Base-by-base conservation (phyloP, 768 basidiomycete species). In the Podaxis sp. region DNA sequence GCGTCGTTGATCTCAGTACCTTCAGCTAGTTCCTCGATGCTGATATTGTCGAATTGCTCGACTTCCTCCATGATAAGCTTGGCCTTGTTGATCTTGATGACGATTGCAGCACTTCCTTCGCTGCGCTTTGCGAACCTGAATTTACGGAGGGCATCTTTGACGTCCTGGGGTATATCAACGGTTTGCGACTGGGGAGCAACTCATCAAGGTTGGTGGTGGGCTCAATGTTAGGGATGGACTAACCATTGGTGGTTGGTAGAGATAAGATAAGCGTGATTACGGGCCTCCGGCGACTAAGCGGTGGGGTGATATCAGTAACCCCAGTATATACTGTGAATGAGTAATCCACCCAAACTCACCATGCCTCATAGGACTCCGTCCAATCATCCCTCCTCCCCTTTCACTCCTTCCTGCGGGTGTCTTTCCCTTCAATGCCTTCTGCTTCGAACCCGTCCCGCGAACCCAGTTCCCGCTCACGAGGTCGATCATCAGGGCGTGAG, bases 71-170 rank as follows among this genome's bases (percentile, higher is more conserved):
- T 90, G 66, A 86, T 70, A 63, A 96, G 82, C 68, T 87, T 80
- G 44, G 80, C 74, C 80, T 92, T 95, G 82, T 95, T 89, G 76
- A 96, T 93, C 85, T 95, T 96, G 75, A 96, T 87, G 68, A 94
- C 78, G 59, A 96, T 79, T 15, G 93, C 94, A 26, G 92, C 88
- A 68, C 82, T 88, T 42, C 87, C 90, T 49, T 82, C 83, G 69
- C 82, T 86, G 24, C 89, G 84, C 61, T 93, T 90, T 13, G 92
- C 81, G 64, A 84, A 82, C 17, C 83, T 78, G 77, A 96, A 96
- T 71, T 94, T 95, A 74, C 89, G 86, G 46, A 96, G 85, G 26
- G 86, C 78, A 65, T 89, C 86, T 74, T 90, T 92, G 74, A 96
- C 82, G 52, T 81, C 79, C 67, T 87, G 81, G 0, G 92, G 92